These are phyloP conservation scores for Chytriomyces sp. DNA, from an alignment of 192 early-diverging fungal genomes.

Conservation along the genomic window DNA sequence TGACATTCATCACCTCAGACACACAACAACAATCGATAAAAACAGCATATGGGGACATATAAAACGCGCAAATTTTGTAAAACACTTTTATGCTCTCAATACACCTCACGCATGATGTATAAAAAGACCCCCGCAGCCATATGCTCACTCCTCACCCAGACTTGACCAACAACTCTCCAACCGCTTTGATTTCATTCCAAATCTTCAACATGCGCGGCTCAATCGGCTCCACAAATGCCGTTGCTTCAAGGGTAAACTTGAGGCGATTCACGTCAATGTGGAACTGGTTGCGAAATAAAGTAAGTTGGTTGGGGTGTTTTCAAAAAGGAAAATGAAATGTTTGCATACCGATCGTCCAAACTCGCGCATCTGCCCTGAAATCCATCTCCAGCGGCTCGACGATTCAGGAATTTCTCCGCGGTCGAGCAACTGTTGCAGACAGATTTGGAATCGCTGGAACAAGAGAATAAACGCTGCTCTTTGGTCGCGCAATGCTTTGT, in stretches of 20 bases:
- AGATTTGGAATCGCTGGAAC: constrained; percentile 63
- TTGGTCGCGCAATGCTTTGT: constrained; percentile 75
- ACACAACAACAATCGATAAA: not conserved
- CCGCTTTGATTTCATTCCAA: constrained; percentile 53
- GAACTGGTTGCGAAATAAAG: constrained; percentile 54
- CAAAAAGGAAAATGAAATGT: too few relatives aligned
- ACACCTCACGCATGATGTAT: not conserved
- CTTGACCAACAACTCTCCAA: constrained; percentile 33
- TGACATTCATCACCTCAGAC: too few relatives aligned
- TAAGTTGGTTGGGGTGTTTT: too few relatives aligned
- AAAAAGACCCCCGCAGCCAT: not conserved
- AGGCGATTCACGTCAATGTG: constrained; percentile 58
- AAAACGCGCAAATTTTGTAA: not conserved
- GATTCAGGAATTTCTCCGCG: constrained; percentile 30
- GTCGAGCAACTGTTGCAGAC: constrained; percentile 5
- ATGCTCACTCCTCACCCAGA: not conserved
- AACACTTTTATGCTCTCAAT: not conserved
- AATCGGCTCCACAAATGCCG: constrained; percentile 55
- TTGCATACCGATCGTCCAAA: constrained; percentile 67
- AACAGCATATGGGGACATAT: not conserved
- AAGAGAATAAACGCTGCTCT: constrained; percentile 79
- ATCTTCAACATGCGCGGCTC: constrained; percentile 55
- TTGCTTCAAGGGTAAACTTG: constrained; percentile 62
- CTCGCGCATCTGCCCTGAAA: constrained; percentile 66
- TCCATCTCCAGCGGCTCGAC: constrained; percentile 62